phyloP scores from a whole-genome alignment of 305 asterid species.

The Plantago rigida region DNA sequence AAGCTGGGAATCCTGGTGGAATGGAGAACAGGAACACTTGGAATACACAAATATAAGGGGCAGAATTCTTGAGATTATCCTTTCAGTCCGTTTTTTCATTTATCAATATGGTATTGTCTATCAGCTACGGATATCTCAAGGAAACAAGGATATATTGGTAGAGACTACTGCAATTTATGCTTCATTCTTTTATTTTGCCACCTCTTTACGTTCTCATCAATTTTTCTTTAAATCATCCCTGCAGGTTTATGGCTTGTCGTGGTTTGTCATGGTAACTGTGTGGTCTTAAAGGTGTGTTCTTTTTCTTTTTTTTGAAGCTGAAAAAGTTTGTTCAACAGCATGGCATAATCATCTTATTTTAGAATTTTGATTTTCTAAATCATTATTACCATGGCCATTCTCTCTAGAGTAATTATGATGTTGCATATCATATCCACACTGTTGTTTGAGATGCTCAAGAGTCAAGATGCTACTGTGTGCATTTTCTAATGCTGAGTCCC shows the following conservation, averaged over 20 bases:
- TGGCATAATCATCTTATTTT: background rate
- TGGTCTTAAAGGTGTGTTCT: constrained; percentile 63
- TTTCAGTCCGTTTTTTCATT: constrained; percentile 67
- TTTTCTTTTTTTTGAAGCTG: background rate
- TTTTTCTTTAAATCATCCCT: constrained; percentile 24
- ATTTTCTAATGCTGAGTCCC: background rate
- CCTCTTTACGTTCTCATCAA: constrained; percentile 20
- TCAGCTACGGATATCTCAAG: constrained; percentile 75
- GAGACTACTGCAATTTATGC: constrained; percentile 1
- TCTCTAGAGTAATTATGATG: background rate
- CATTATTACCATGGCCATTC: background rate
- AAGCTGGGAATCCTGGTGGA: constrained; percentile 99
- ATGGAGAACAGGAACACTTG: constrained; percentile 85
- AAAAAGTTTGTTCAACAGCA: background rate
- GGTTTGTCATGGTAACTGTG: constrained; percentile 80
- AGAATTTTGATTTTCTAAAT: background rate
- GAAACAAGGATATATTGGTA: constrained; percentile 62
- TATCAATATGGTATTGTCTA: constrained; percentile 94
- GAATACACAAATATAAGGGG: constrained; percentile 63
- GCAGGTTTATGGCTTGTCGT: constrained; percentile 91
- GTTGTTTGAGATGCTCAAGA: background rate
- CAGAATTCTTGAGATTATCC: constrained; percentile 66
- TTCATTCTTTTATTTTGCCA: background rate
- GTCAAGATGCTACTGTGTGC: background rate
- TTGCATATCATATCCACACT: background rate